A percentile compares a stretch with the other conserved stretches of the same genome.
These are phyloP conservation scores for Suillus placidus DNA, from an alignment of 768 basidiomycete genomes.

Conservation along the genomic window DNA sequence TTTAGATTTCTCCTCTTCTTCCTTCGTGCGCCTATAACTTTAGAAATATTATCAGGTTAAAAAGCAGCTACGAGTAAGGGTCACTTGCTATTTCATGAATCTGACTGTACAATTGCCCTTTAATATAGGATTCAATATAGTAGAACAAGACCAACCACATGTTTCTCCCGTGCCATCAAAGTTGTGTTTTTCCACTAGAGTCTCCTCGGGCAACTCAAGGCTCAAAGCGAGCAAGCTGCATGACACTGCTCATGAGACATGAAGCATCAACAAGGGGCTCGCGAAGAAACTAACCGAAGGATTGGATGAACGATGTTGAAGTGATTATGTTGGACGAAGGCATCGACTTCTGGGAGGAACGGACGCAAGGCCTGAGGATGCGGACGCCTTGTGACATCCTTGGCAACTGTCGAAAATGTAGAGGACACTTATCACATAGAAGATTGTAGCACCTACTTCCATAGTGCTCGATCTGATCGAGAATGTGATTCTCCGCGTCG, in stretches of 20 bases:
- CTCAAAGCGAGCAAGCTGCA: constrained; percentile 45
- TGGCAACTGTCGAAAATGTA: constrained; percentile 32
- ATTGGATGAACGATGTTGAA: constrained; percentile 41
- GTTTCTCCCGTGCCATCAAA: constrained; percentile 42
- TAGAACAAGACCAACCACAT: constrained; percentile 31
- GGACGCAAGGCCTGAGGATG: constrained; percentile 43
- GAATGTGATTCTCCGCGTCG: constrained; percentile 36
- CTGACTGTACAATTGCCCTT: constrained; percentile 33
- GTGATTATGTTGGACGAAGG: constrained; percentile 41
- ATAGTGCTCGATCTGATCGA: constrained; percentile 50
- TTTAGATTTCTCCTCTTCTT: constrained; percentile 45
- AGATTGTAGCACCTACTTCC: constrained; percentile 33
- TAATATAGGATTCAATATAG: background rate
- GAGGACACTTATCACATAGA: background rate
- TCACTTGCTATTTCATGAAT: constrained; percentile 52
- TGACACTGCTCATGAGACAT: background rate
- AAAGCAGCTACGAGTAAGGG: background rate
- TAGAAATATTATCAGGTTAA: background rate
- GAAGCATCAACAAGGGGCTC: background rate
- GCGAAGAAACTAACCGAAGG: constrained; percentile 31
- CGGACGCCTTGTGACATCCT: constrained; percentile 33
- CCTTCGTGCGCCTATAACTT: constrained; percentile 45
- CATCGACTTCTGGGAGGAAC: constrained; percentile 38
- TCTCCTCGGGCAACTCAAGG: constrained; percentile 49
- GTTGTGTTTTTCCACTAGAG: constrained; percentile 42